A percentile compares a stretch with the other conserved stretches of the same genome.
Evolutionary conservation across 2,329 filamentous ascomycete genomes (phyloP).

Genomic region (Alternaria tenuissima): DNA sequence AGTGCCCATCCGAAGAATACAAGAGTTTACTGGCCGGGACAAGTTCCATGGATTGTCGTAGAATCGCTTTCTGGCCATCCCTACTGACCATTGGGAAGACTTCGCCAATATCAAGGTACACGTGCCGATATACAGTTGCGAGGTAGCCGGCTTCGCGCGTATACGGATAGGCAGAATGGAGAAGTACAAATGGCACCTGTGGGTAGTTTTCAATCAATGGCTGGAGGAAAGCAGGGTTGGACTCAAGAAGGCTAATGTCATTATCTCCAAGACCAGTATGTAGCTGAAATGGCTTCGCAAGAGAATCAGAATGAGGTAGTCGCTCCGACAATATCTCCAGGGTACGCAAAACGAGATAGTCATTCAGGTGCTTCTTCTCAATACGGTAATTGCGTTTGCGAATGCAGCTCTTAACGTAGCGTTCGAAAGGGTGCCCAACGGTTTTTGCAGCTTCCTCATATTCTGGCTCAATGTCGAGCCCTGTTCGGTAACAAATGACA

Average conservation of each 20-base stretch:
- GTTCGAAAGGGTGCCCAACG: constrained; percentile 50
- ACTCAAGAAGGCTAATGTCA: constrained; percentile 73
- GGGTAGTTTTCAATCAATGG: constrained; percentile 74
- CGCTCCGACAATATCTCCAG: constrained; percentile 65
- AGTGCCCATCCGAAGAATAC: constrained; percentile 83
- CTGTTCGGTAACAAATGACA: constrained; percentile 81
- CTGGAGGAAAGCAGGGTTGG: constrained; percentile 80
- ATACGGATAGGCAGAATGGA: constrained; percentile 84
- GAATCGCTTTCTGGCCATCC: constrained; percentile 74
- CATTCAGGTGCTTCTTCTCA: constrained; percentile 71
- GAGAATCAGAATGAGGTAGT: constrained; percentile 38
- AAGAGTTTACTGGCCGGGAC: constrained; percentile 78
- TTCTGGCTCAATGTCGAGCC: constrained; percentile 64
- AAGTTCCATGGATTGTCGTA: constrained; percentile 78
- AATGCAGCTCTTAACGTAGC: constrained; percentile 52
- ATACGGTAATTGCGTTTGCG: constrained; percentile 60
- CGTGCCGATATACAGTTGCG: constrained; percentile 78
- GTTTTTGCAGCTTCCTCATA: constrained; percentile 49
- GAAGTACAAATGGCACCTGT: constrained; percentile 75
- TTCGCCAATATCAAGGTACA: constrained; percentile 83
- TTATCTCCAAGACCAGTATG: constrained; percentile 85
- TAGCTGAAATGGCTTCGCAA: constrained; percentile 79
- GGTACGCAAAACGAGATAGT: constrained; percentile 71
- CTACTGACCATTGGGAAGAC: constrained; percentile 81
- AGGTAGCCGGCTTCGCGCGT: constrained; percentile 81